These are phyloP conservation scores for Trypanosoma brucei DNA, from an alignment of 208 protist genomes.

Conservation along the genomic window DNA sequence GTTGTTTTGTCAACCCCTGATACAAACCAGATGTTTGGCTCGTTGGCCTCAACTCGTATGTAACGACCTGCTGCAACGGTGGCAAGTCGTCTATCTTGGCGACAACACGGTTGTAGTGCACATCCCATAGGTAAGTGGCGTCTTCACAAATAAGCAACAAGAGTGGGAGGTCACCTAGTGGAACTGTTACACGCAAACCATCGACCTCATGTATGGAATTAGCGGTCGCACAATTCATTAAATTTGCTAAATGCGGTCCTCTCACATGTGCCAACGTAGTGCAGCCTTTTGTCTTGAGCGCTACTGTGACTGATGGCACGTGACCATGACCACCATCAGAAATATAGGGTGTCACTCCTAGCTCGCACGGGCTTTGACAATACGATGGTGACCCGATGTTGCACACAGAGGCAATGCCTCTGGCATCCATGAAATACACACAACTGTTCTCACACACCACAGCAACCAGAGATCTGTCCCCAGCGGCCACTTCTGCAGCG, in stretches of 20 bases:
- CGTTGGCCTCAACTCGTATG: neutral
- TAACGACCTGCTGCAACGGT: neutral
- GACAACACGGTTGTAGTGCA: constrained; percentile 17
- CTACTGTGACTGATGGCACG: neutral
- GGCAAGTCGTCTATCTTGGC: constrained; percentile 11
- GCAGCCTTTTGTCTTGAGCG: neutral
- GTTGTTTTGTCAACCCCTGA: neutral
- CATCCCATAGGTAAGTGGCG: constrained; percentile 24
- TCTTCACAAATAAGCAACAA: constrained; percentile 13
- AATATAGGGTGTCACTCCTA: neutral
- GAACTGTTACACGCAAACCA: constrained; percentile 5
- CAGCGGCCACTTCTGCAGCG: constrained; percentile 2
- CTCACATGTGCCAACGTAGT: constrained; percentile 14
- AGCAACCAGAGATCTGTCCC: constrained; percentile 10
- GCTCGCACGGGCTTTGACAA: neutral
- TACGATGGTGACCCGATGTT: neutral
- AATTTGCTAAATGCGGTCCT: constrained; percentile 1
- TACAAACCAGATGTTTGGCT: neutral
- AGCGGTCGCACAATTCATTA: constrained; percentile 2
- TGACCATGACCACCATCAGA: neutral
- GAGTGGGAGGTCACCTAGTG: constrained; percentile 16
- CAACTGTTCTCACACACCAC: constrained; percentile 5
- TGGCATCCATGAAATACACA: constrained; percentile 19
- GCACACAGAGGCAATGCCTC: constrained; percentile 16
- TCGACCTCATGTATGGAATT: constrained; percentile 7